Evolutionary conservation across 2,329 filamentous ascomycete genomes (phyloP), one percentile per base, ranked within the genome.

Genomic region (Fusarium floridanum): DNA sequence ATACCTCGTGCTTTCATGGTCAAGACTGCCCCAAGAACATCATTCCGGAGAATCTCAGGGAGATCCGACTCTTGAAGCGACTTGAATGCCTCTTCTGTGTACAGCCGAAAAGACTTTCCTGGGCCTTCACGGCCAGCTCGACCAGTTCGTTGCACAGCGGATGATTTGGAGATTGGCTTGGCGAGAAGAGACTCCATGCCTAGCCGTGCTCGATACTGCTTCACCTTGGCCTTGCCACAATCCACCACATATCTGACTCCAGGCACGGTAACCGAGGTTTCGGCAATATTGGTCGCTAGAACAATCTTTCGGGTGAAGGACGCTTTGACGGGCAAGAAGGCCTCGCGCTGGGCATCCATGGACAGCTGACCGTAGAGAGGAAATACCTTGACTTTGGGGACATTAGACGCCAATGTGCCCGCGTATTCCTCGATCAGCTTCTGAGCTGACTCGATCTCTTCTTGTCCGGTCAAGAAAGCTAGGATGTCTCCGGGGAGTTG

Each of bases 221-320:
- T 98, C 74, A 97, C 90, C 81, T 99, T 99, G 10, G 94, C 94
- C 79, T 98, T 98, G 55, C 97, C 97, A 65, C 94, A 94, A 80
- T 99, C 97, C 22, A 99, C 89, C 11, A 99, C 96, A 77, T 93
- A 97, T 6, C 94, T 91, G 8, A 99, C 95, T 3, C 97, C 97
- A 0, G 96, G 93, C 0, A 99, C 95, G 0, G 97, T 99, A 68
- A 99, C 94, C 1, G 97, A 98, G 0, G 97, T 98, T 82, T 99
- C 97, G n/a, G 97, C 97, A 78, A 99, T 98, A 79, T 99, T 99
- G 16, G 97, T 99, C 0, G 95, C 93, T 1, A 99, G 86, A 0
- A 99, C 95, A 14, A 98, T 89, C 80, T 98, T 98, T 50, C 97
- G 90, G 0, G 94, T 97, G 66, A 88, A 89, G n/a, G 88, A 87